These are phyloP conservation scores for Zymoseptoria passerinii DNA, from an alignment of 2,329 filamentous ascomycete genomes.

Conservation along the genomic window DNA sequence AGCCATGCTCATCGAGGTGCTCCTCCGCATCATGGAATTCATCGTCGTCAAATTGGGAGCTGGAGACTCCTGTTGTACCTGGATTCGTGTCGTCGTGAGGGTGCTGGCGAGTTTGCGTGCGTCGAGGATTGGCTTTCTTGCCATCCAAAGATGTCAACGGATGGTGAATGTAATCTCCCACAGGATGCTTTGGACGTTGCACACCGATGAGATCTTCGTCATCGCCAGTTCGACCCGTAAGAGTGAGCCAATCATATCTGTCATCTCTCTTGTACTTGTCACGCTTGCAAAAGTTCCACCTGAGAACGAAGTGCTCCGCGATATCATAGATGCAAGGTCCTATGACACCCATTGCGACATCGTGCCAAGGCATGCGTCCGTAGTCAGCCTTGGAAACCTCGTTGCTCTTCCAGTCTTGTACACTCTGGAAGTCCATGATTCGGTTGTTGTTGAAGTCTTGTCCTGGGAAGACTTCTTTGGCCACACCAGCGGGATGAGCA, in stretches of 20 bases:
- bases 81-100: slow-evolving; percentile 9
- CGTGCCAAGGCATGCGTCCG: slow-evolving; percentile 97
- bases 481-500: slow-evolving; percentile 73
- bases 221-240: slow-evolving; percentile 66
- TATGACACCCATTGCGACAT: slow-evolving; percentile 84
- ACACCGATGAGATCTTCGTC: slow-evolving; percentile 83
- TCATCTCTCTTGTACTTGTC: slow-evolving; percentile 94
- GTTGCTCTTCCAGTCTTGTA: slow-evolving; percentile 86
- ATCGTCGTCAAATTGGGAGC: slow-evolving; percentile 12
- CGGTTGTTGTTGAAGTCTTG: slow-evolving; percentile 98
- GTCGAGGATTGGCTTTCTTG: slow-evolving; percentile 48
- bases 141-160: slow-evolving; percentile 60
- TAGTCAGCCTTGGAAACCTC: slow-evolving; percentile 85
- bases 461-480: slow-evolving; percentile 81
- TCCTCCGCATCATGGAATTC: slow-evolving; percentile 24
- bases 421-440: slow-evolving; percentile 88
- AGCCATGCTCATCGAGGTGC: slow-evolving; percentile 27
- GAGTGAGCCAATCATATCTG: slow-evolving; percentile 72
- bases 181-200: slow-evolving; percentile 79
- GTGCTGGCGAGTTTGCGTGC: slow-evolving; percentile 26
- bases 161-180: slow-evolving; percentile 79
- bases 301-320: slow-evolving; percentile 84
- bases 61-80: slow-evolving; percentile 3
- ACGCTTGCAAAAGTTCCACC: slow-evolving; percentile 95
- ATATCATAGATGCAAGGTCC: slow-evolving; percentile 89